A percentile compares a stretch with the other conserved stretches of the same genome.
Evolutionary conservation across 2,329 filamentous ascomycete genomes (phyloP).

Genomic region (Colletotrichum simmondsii): DNA sequence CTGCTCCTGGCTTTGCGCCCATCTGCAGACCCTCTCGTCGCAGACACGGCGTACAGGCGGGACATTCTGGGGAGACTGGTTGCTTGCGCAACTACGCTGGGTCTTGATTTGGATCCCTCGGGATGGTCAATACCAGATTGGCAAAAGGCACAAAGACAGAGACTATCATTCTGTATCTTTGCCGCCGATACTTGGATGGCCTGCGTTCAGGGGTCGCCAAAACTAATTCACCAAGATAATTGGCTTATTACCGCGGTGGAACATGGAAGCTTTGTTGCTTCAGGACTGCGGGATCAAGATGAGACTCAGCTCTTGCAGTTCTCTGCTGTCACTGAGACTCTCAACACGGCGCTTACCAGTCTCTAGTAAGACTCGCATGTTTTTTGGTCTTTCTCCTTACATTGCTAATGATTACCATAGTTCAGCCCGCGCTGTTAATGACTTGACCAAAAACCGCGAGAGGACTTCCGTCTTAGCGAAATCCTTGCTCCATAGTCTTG

Average conservation of each 20-base stretch:
- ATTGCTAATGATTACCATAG: neutral
- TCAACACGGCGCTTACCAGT: neutral
- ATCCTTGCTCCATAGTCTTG: neutral
- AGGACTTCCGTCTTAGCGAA: neutral
- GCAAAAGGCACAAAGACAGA: conserved; percentile 30
- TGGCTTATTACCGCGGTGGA: neutral
- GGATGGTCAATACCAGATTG: conserved; percentile 31
- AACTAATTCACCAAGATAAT: conserved; percentile 11
- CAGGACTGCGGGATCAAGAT: neutral
- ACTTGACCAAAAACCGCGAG: neutral
- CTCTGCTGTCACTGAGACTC: neutral
- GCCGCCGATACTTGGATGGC: conserved; percentile 36
- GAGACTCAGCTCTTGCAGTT: neutral
- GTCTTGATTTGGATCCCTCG: conserved; percentile 34
- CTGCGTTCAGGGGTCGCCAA: conserved; percentile 34
- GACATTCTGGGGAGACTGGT: conserved; percentile 31
- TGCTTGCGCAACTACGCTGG: conserved; percentile 34
- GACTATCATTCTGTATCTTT: conserved; percentile 35
- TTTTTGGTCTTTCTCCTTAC: accelerated
- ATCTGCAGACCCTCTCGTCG: conserved; percentile 35
- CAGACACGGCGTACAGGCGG: conserved; percentile 34
- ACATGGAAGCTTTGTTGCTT: neutral
- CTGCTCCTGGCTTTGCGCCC: conserved; percentile 20
- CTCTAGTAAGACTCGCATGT: conserved; percentile 3
- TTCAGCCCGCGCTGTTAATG: neutral